A percentile compares a stretch with the other conserved stretches of the same genome.
These are phyloP conservation scores for Zygoascus sp. DNA, from an alignment of 1,139 yeast genomes.

Conservation along the genomic window DNA sequence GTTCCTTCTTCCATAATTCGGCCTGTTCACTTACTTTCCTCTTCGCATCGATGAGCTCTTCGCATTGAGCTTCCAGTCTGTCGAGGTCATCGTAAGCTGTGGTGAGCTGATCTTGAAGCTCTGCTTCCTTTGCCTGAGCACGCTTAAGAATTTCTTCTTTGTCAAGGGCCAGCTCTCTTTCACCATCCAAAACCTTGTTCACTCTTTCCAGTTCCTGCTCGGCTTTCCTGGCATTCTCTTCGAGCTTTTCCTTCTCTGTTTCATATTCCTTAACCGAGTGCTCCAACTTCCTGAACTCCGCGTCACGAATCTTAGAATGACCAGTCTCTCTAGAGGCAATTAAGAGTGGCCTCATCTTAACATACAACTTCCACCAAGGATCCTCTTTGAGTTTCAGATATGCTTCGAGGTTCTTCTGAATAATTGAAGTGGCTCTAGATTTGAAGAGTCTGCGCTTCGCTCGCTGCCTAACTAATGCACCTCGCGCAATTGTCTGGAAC, in stretches of 20 bases:
- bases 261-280: conserved; percentile 35
- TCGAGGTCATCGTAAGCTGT: conserved; percentile 37
- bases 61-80: conserved; percentile 37
- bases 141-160: conserved; percentile 44
- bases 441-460: conserved; percentile 51
- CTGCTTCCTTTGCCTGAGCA: conserved; percentile 39
- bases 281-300: conserved; percentile 56
- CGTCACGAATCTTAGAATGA: conserved; percentile 52
- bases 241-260: conserved; percentile 32
- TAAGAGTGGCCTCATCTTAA: conserved; percentile 70
- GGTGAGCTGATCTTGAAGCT: conserved; percentile 38
- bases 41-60: conserved; percentile 37
- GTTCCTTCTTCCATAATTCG: conserved; percentile 32
- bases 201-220: conserved; percentile 39
- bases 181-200: conserved; percentile 37
- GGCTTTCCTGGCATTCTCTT: conserved; percentile 32
- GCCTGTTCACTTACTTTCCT: conserved; percentile 34
- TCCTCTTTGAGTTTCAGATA: conserved; percentile 53
- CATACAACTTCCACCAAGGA: conserved; percentile 78
- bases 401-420: conserved; percentile 57
- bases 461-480: conserved; percentile 53
- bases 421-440: conserved; percentile 65
- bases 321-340: conserved; percentile 60
- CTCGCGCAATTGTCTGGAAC: conserved; percentile 69
- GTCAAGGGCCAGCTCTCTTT: conserved; percentile 39